Evolutionary conservation across 305 asterid genomes (phyloP).

Genomic region (Ilex paraguariensis): DNA sequence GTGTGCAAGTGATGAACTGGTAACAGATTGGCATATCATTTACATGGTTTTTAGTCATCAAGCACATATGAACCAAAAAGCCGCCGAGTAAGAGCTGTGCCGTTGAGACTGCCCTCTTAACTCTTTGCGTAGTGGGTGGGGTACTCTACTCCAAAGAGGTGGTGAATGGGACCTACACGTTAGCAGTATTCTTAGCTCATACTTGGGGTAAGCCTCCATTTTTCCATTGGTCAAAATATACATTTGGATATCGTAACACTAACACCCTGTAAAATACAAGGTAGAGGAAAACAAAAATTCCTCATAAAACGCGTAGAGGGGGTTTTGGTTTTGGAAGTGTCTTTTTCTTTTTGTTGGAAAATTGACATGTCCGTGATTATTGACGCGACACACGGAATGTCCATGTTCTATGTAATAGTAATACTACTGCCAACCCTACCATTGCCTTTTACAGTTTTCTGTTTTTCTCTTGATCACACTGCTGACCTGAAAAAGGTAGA

Average conservation of each 20-base stretch:
- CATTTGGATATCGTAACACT: too few relatives aligned
- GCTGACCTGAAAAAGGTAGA: too few relatives aligned
- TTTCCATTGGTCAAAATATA: not conserved
- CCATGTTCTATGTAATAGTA: slow-evolving; percentile 23
- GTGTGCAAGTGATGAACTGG: not conserved
- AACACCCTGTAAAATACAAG: too few relatives aligned
- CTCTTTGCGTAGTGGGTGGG: too few relatives aligned
- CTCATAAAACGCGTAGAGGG: not conserved
- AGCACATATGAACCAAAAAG: too few relatives aligned
- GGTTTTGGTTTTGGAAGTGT: too few relatives aligned
- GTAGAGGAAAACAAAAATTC: not conserved
- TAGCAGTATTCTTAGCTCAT: not conserved
- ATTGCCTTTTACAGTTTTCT: slow-evolving; percentile 12
- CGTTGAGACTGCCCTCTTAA: too few relatives aligned
- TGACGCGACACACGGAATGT: slow-evolving; percentile 39
- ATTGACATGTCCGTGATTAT: slow-evolving; percentile 43
- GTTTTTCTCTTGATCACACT: too few relatives aligned
- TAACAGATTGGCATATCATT: not conserved
- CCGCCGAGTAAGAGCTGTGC: not conserved
- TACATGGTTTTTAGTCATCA: not conserved
- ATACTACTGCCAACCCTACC: slow-evolving; percentile 7
- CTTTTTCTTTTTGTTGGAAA: slow-evolving; percentile 20
- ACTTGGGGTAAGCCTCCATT: not conserved
- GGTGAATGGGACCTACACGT: not conserved
- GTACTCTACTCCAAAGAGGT: too few relatives aligned